phyloP scores from a whole-genome alignment of 139 green algal species.

The Chlorella sp. region DNA sequence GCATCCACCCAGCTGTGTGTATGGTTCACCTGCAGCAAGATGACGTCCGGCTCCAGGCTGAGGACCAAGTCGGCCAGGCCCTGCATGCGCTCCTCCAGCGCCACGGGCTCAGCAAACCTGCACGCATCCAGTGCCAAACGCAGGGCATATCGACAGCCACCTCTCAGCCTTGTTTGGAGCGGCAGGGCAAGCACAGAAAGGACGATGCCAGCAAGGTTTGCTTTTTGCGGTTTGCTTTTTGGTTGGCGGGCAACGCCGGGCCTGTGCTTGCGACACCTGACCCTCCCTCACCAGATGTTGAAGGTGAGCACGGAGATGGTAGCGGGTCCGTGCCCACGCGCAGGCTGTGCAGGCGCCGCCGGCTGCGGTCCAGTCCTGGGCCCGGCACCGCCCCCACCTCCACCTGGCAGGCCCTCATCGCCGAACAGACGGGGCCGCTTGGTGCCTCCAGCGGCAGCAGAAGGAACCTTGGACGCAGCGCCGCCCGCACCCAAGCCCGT shows the following conservation, averaged over 20 bases:
- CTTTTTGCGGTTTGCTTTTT: too few relatives aligned
- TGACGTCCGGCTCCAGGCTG: conserved; percentile 30
- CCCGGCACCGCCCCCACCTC: background rate
- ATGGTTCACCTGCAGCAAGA: conserved; percentile 41
- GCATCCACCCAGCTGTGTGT: too few relatives aligned
- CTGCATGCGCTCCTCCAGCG: conserved; percentile 42
- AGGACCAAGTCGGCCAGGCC: conserved; percentile 43
- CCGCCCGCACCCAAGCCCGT: background rate
- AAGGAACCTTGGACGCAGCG: background rate
- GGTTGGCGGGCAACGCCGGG: too few relatives aligned
- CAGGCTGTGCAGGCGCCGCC: too few relatives aligned
- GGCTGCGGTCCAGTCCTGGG: too few relatives aligned
- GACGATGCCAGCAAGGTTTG: background rate
- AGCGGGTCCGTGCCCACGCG: background rate
- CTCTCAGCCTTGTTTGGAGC: background rate
- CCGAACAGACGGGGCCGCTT: background rate
- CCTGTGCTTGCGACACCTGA: too few relatives aligned
- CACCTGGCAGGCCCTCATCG: background rate
- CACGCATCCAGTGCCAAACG: background rate
- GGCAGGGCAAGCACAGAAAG: background rate
- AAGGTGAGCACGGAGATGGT: conserved; percentile 30
- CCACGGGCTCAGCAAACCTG: conserved; percentile 56
- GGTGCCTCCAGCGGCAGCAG: background rate
- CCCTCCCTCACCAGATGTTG: conserved; percentile 48
- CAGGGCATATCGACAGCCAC: background rate